Conservation (phyloP, 2,329 filamentous ascomycete genomes). For the Colletotrichum horii region DNA sequence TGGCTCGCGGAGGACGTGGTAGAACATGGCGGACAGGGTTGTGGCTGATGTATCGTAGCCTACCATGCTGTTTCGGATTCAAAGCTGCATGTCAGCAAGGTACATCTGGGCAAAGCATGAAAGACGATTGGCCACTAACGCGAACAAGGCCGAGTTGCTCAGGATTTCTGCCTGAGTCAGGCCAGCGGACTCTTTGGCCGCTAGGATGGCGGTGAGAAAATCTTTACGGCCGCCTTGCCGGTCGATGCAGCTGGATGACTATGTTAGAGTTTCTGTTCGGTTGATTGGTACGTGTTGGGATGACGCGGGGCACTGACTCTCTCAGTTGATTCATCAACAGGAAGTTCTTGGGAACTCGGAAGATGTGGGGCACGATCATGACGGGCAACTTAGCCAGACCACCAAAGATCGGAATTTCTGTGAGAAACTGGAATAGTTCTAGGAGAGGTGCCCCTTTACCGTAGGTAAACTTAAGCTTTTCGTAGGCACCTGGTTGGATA, state of each 20-base stretch:
- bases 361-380: neutral
- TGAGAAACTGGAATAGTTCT: constrained; percentile 4
- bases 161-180: constrained; percentile 1
- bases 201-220: neutral
- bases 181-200: neutral
- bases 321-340: constrained; percentile 3
- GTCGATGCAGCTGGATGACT: neutral
- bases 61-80: neutral
- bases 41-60: neutral
- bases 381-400: neutral
- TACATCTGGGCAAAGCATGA: neutral
- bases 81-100: neutral
- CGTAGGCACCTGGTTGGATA: neutral
- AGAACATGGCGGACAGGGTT: constrained; percentile 9
- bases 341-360: constrained; percentile 8
- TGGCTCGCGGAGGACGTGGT: neutral
- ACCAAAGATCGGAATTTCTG: neutral
- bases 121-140: neutral
- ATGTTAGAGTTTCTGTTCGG: neutral
- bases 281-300: neutral
- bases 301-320: neutral
- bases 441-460: neutral
- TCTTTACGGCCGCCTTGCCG: neutral
- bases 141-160: neutral
- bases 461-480: neutral